Conservation (phyloP, 257 asterid genomes). For the Coffea eugenioides region DNA sequence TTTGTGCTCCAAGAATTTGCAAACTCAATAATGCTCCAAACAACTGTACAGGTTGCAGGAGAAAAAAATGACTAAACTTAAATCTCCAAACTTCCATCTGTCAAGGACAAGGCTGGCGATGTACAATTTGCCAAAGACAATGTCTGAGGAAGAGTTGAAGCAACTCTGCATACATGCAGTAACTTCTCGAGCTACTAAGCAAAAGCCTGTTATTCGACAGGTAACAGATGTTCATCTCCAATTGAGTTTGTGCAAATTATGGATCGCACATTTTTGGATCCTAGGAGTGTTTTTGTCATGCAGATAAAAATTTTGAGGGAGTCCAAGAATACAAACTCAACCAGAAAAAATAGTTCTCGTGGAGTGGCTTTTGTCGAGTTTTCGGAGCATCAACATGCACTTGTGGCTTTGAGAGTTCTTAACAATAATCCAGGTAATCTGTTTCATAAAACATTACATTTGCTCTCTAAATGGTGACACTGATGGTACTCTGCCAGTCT, state of each 20-base stretch:
- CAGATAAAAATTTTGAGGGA: constrained; percentile 79
- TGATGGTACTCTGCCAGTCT: neutral
- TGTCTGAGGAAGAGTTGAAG: constrained; percentile 62
- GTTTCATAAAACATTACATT: neutral
- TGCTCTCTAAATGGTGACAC: neutral
- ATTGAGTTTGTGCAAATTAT: neutral
- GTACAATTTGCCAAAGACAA: constrained; percentile 80
- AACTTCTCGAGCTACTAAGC: constrained; percentile 90
- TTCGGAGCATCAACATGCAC: constrained; percentile 97
- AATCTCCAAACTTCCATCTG: constrained; percentile 86
- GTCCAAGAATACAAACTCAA: constrained; percentile 51
- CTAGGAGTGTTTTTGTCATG: constrained; percentile 10
- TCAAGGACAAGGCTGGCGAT: constrained; percentile 86
- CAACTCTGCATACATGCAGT: constrained; percentile 69
- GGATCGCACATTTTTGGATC: neutral
- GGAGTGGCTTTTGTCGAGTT: constrained; percentile 96
- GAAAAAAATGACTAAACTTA: constrained; percentile 73
- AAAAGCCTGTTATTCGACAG: constrained; percentile 83
- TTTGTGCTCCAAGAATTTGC: neutral
- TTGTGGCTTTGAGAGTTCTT: constrained; percentile 94
- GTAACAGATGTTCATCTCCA: constrained; percentile 35
- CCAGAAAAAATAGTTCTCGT: constrained; percentile 60
- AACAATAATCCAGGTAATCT: constrained; percentile 84
- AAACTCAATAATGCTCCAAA: constrained; percentile 6
- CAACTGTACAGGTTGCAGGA: constrained; percentile 64